Percentiles rank a stretch among this genome's conserved stretches.
Evolutionary conservation across 768 basidiomycete genomes (phyloP).

Genomic region (Auricularia sp.): DNA sequence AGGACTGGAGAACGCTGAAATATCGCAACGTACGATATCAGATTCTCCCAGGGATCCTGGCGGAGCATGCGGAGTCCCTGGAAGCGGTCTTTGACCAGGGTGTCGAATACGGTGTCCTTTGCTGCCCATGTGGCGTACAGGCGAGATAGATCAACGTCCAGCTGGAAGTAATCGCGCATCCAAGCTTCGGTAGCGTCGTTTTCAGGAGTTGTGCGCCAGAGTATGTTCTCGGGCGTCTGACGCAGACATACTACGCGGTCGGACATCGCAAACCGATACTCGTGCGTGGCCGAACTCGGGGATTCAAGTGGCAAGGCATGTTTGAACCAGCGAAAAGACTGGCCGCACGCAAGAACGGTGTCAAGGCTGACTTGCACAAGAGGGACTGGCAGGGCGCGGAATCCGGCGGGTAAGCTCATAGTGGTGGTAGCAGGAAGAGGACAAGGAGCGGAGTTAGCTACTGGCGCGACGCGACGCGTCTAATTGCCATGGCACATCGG

Average conservation of each 20-base stretch:
- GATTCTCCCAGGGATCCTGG: conserved; percentile 94
- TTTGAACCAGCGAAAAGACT: conserved; percentile 75
- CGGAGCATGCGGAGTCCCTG: conserved; percentile 76
- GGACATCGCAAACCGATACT: conserved; percentile 69
- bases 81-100: conserved; percentile 46
- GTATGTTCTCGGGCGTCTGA: conserved; percentile 50
- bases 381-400: conserved; percentile 49
- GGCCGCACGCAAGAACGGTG: conserved; percentile 71
- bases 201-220: conserved; percentile 50
- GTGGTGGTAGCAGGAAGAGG: conserved; percentile 7
- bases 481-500: not conserved
- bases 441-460: not conserved
- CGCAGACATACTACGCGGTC: conserved; percentile 80
- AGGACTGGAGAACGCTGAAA: not conserved
- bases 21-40: conserved; percentile 64
- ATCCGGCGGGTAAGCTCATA: conserved; percentile 29
- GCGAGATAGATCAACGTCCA: conserved; percentile 56
- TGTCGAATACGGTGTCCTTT: conserved; percentile 66
- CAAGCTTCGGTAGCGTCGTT: conserved; percentile 62
- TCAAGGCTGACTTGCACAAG: conserved; percentile 65
- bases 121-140: conserved; percentile 71
- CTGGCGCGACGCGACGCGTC: not conserved
- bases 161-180: conserved; percentile 83
- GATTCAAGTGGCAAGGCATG: conserved; percentile 26
- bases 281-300: conserved; percentile 28